Evolutionary conservation across 257 asterid species (phyloP).

Genomic region (Thymus quinquecostatus): DNA sequence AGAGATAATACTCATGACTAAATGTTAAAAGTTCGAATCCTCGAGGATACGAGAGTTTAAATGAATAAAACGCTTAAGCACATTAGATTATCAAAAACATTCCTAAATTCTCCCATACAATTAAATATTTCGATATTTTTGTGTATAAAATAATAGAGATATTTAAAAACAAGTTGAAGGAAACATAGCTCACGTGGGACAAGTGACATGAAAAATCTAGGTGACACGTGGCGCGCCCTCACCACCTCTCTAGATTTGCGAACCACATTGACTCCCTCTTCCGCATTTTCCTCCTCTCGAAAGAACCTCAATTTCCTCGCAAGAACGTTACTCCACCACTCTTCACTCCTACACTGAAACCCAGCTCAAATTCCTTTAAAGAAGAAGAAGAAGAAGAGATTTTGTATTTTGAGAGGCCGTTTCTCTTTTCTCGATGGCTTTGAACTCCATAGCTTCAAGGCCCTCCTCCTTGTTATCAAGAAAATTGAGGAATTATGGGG

Average conservation of each 20-base stretch:
- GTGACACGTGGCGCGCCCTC: constrained; percentile 42
- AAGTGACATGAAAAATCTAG: constrained; percentile 24
- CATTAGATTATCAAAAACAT: too few relatives aligned
- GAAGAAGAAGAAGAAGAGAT: too few relatives aligned
- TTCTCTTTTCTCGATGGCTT: constrained; percentile 35
- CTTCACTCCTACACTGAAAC: neutral
- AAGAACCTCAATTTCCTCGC: constrained; percentile 22
- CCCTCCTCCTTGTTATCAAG: constrained; percentile 36
- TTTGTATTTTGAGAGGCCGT: neutral
- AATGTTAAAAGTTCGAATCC: too few relatives aligned
- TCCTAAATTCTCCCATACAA: too few relatives aligned
- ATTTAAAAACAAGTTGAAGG: neutral
- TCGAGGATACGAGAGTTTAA: too few relatives aligned
- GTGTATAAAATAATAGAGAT: neutral
- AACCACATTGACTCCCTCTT: constrained; percentile 25
- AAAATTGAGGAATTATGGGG: constrained; percentile 33
- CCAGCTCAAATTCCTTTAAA: neutral
- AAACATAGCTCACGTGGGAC: constrained; percentile 28
- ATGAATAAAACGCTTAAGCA: too few relatives aligned
- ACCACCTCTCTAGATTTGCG: constrained; percentile 29
- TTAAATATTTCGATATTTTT: neutral
- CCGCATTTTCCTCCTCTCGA: neutral
- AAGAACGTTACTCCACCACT: neutral
- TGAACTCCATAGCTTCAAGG: constrained; percentile 43
- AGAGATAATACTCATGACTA: too few relatives aligned